Conservation (phyloP, 1,284 basidiomycete species). For the Melampsora abietis-canadensis region DNA sequence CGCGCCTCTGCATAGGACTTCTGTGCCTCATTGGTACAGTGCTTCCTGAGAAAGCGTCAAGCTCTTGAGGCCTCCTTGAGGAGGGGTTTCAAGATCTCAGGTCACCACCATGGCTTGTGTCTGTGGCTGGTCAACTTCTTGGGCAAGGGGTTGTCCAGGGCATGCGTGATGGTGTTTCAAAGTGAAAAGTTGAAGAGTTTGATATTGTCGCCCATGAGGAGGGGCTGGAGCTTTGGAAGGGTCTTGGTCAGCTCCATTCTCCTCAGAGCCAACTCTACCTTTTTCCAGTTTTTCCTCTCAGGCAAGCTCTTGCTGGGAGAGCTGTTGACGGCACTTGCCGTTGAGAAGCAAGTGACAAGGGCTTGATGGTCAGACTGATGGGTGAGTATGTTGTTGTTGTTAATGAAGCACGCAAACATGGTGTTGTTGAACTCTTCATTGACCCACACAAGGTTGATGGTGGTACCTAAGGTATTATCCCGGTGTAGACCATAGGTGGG, state of each 20-base stretch:
- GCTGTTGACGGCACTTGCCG: neutral
- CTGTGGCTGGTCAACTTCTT: too few relatives aligned
- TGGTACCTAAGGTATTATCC: neutral
- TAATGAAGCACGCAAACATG: neutral
- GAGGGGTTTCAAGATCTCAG: neutral
- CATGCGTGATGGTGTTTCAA: neutral
- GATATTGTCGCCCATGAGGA: neutral
- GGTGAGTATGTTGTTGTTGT: neutral
- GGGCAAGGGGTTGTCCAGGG: neutral
- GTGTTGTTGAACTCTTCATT: neutral
- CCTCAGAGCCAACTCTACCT: neutral
- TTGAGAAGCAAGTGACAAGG: neutral
- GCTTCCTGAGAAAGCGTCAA: neutral
- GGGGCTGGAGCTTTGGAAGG: neutral
- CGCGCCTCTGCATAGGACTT: too few relatives aligned
- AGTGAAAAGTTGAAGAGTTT: neutral
- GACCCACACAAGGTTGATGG: neutral
- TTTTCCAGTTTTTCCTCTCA: neutral
- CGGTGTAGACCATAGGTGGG: neutral
- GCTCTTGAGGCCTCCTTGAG: neutral
- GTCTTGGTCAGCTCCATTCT: neutral
- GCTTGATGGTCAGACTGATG: neutral
- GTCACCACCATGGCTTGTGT: neutral
- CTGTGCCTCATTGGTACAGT: too few relatives aligned
- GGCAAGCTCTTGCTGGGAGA: neutral